These are phyloP conservation scores for Isatis lusitanica DNA, from an alignment of 441 rosid genomes.

Conservation along the genomic window DNA sequence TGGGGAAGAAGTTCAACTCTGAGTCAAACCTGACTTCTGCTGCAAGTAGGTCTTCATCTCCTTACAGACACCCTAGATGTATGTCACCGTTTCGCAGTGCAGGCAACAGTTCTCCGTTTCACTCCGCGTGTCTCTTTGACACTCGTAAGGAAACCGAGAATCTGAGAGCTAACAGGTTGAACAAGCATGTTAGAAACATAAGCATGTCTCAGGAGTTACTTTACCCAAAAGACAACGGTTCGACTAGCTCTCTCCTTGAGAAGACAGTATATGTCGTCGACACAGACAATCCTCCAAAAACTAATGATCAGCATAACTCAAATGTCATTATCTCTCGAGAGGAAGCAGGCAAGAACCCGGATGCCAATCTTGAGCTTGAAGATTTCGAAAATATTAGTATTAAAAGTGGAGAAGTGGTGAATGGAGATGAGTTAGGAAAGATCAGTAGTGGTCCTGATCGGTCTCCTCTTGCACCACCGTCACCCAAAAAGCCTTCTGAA, in stretches of 20 bases:
- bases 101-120: slow-evolving; percentile 53
- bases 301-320: slow-evolving; percentile 15
- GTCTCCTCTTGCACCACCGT: slow-evolving; percentile 57
- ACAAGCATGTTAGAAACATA: slow-evolving; percentile 39
- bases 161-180: slow-evolving; percentile 43
- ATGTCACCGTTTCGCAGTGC: slow-evolving; percentile 58
- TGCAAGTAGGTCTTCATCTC: slow-evolving; percentile 48
- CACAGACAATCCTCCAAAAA: slow-evolving; percentile 8
- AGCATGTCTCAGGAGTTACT: slow-evolving; percentile 63
- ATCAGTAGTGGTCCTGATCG: slow-evolving; percentile 23
- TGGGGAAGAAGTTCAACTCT: slow-evolving; percentile 42
- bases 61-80: slow-evolving; percentile 50
- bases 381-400: slow-evolving; percentile 34
- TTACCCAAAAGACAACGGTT: slow-evolving; percentile 29
- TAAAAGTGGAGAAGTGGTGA: slow-evolving; percentile 23
- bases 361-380: slow-evolving; percentile 31
- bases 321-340: slow-evolving; percentile 5
- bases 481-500: slow-evolving; percentile 80
- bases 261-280: slow-evolving; percentile 50
- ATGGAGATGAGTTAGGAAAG: slow-evolving; percentile 35
- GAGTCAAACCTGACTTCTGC: slow-evolving; percentile 29
- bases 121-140: slow-evolving; percentile 48
- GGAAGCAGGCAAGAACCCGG: slow-evolving; percentile 24
- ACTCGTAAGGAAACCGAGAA: slow-evolving; percentile 59
- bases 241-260: slow-evolving; percentile 53